Base-by-base conservation (phyloP, 192 early-diverging fungal species). In the Polychytrium aggregatum region DNA sequence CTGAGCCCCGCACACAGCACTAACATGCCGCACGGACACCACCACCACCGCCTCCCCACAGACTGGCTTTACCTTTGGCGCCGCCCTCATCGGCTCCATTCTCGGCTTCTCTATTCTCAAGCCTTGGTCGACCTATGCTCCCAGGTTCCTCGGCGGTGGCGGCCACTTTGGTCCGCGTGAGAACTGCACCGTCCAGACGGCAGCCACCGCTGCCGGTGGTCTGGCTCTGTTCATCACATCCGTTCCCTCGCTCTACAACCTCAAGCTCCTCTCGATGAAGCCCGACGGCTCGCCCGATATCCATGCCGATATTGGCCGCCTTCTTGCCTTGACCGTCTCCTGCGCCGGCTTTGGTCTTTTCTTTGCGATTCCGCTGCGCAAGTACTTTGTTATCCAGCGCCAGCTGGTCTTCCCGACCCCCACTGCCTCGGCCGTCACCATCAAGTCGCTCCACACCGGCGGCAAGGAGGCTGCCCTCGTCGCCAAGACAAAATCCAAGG, bases 341-440 rank as follows among this genome's bases (percentile, higher is more conserved):
- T 64, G 84, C 45, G 81, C 87, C 14, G 87, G 86, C 59, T 92
- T 85, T 69, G 89, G 89, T n/a, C 82, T 92, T 2, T 90, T 90
- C 64, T 88, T 90, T 69, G 88, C 85, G 3, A 70, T 47, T 29
- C 45, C 45, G 14, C 45, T 47, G 13, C 45, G 45, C 26, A n/a
- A 26, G n/a, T 47, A 47, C 28, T 48, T 48, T 33, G 46, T 48
- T 48, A 48, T n/a, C 3, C 17, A 72, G 26, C 84, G 88, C 50
- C 87, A 92, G 59, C 73, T 92, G 4, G 62, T 71, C 18, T 92
- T 92, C 50, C 88, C 88, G 4, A 82, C 84, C 0, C 85, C 87
- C 1, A 87, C 85, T n/a, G 87, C 84, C 3, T 84, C 88, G 5
- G 88, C 88, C 14, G 62, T 60, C 31, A 83, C 79, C 29, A 82